Conservation (phyloP, 1,284 basidiomycete species). For the Wolfiporia cocos region DNA sequence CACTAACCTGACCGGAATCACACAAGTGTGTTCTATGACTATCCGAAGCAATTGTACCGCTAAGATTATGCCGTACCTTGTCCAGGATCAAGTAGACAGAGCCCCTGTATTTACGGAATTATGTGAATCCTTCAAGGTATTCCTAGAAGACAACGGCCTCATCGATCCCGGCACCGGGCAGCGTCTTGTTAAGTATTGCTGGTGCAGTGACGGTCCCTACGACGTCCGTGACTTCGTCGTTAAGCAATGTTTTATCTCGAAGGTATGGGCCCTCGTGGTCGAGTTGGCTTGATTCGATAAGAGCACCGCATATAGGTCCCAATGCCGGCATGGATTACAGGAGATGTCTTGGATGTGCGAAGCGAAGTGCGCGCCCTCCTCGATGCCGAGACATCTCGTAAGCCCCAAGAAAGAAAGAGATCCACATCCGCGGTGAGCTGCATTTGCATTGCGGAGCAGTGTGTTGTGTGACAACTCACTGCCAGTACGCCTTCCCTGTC, state of each 20-base stretch:
- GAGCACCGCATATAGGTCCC: slow-evolving; percentile 37
- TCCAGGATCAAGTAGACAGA: slow-evolving; percentile 71
- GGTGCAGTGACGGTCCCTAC: slow-evolving; percentile 78
- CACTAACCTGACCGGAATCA: slow-evolving; percentile 84
- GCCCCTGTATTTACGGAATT: slow-evolving; percentile 77
- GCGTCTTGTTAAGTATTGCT: slow-evolving; percentile 58
- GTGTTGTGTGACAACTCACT: too few species aligned
- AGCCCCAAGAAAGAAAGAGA: too few species aligned
- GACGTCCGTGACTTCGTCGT: slow-evolving; percentile 83
- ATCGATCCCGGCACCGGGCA: slow-evolving; percentile 53
- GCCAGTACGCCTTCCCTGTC: slow-evolving; percentile 19
- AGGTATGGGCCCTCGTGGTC: slow-evolving; percentile 45
- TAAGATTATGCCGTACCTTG: slow-evolving; percentile 1
- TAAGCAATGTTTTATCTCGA: slow-evolving; percentile 84
- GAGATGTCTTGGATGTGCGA: slow-evolving; percentile 67
- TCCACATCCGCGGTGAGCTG: too few species aligned
- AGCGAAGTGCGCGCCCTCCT: slow-evolving; percentile 36
- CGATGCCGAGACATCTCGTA: slow-evolving; percentile 1
- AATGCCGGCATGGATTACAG: slow-evolving; percentile 65
- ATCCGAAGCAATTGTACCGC: slow-evolving; percentile 2
- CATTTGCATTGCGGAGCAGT: too few species aligned
- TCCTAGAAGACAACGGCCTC: slow-evolving; percentile 62
- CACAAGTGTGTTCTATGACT: slow-evolving; percentile 54
- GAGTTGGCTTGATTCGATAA: neutral
- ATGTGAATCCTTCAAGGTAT: slow-evolving; percentile 57